A percentile compares a stretch with the other conserved stretches of the same genome.
Evolutionary conservation across 352 stramenopile species (phyloP).

Genomic region (Phytophthora pseudosyringae): DNA sequence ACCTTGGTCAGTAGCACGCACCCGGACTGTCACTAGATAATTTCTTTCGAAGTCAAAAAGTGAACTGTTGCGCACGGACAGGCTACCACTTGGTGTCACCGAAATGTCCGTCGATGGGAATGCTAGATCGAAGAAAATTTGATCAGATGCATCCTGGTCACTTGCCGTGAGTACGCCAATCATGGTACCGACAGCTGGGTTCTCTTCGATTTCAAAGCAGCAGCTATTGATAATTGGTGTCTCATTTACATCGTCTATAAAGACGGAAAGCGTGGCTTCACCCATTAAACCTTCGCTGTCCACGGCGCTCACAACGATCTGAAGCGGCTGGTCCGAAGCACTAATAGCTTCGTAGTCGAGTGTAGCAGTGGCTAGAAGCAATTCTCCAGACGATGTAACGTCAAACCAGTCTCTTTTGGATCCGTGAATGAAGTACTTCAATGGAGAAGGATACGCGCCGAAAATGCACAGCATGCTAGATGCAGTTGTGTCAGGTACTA

Average conservation of each 20-base stretch:
- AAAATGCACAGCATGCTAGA: conserved; percentile 30
- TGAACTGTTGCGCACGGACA: conserved; percentile 44
- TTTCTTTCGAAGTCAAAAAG: conserved; percentile 63
- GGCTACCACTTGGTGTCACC: conserved; percentile 45
- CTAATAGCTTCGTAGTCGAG: conserved; percentile 53
- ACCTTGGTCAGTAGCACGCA: conserved; percentile 42
- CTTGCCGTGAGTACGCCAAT: conserved; percentile 43
- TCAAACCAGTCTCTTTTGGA: conserved; percentile 27
- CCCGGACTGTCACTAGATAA: conserved; percentile 37
- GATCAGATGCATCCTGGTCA: conserved; percentile 50
- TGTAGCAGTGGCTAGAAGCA: conserved; percentile 25
- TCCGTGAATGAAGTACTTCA: conserved; percentile 38
- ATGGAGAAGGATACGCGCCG: conserved; percentile 29
- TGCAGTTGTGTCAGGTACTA: conserved; percentile 9
- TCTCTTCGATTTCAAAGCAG: conserved; percentile 54
- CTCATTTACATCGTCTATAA: conserved; percentile 67
- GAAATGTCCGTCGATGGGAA: conserved; percentile 43
- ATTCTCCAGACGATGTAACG: conserved; percentile 28
- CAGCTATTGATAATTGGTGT: conserved; percentile 36
- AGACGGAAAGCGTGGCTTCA: conserved; percentile 43
- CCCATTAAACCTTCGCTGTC: conserved; percentile 46
- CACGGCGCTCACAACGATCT: conserved; percentile 38
- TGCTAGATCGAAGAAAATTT: conserved; percentile 30
- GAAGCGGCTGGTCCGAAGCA: conserved; percentile 23
- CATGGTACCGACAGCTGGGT: conserved; percentile 43